Percentiles rank a stretch among this genome's conserved stretches.
These are phyloP conservation scores for Hyaloperonospora brassicae DNA, from an alignment of 352 stramenopile species.

Conservation along the genomic window DNA sequence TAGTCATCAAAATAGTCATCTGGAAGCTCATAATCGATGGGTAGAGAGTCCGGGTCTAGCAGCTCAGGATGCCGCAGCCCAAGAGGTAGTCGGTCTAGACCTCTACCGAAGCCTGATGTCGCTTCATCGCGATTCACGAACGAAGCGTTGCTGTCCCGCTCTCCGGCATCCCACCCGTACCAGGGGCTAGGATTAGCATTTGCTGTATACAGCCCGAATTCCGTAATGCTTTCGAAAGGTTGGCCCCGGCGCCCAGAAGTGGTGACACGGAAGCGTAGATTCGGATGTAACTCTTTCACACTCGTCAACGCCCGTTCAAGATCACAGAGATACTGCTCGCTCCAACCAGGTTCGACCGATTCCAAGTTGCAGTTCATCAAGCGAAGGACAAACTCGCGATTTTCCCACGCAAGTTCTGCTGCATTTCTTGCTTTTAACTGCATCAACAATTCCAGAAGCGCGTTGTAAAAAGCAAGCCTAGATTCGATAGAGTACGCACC, in stretches of 20 bases:
- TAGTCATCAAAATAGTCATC: constrained; percentile 28
- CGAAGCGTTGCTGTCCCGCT: constrained; percentile 17
- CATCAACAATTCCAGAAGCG: constrained; percentile 20
- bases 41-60: constrained; percentile 31
- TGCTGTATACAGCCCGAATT: constrained; percentile 35
- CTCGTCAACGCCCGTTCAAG: constrained; percentile 9
- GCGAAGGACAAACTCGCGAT: constrained; percentile 27
- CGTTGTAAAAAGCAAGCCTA: constrained; percentile 33
- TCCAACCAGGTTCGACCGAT: constrained; percentile 29
- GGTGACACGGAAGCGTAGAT: too few species aligned
- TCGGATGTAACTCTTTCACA: too few species aligned
- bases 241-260: too few species aligned
- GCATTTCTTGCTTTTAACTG: constrained; percentile 11
- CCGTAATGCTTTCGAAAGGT: constrained; percentile 15
- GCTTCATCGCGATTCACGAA: constrained; percentile 20
- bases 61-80: constrained; percentile 20
- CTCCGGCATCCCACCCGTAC: constrained; percentile 36
- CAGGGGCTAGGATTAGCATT: constrained; percentile 25
- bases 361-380: constrained; percentile 25
- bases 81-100: constrained; percentile 10
- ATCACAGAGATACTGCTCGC: constrained; percentile 25
- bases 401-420: constrained; percentile 14
- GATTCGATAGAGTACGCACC: constrained; percentile 10
- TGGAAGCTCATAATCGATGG: constrained; percentile 31
- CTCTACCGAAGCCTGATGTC: constrained; percentile 3